These are phyloP conservation scores for Naganishia liquefaciens DNA, from an alignment of 1,284 basidiomycete genomes.

Conservation along the genomic window DNA sequence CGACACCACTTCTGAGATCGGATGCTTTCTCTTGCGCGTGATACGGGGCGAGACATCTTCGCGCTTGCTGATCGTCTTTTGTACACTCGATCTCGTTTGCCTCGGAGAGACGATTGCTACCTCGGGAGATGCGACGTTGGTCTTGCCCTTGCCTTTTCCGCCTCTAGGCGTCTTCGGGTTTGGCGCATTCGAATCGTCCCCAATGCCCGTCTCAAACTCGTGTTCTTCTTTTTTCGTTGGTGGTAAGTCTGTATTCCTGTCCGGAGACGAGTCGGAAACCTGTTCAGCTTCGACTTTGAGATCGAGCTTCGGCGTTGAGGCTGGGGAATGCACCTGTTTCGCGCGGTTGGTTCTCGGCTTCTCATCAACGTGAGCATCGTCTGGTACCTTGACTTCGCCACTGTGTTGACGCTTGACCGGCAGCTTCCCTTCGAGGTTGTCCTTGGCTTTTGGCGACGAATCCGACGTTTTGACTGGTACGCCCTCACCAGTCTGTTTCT, in stretches of 20 bases:
- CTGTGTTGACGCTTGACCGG: neutral
- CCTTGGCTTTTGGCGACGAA: constrained; percentile 5
- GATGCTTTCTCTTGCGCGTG: neutral
- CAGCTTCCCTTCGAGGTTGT: neutral
- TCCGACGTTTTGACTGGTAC: constrained; percentile 1
- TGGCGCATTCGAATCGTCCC: constrained; percentile 42
- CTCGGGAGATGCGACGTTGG: neutral
- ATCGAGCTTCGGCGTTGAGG: neutral
- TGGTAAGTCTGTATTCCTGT: neutral
- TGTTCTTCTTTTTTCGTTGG: constrained; percentile 27
- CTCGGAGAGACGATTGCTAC: neutral
- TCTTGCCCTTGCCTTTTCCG: neutral
- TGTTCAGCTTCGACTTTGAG: constrained; percentile 24
- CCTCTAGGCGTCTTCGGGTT: neutral
- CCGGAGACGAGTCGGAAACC: neutral
- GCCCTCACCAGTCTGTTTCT: constrained; percentile 58
- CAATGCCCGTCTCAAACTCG: constrained; percentile 39
- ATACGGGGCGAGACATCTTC: neutral
- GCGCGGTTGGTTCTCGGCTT: constrained; percentile 9
- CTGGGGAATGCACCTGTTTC: constrained; percentile 24
- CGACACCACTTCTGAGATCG: neutral
- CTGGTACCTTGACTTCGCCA: neutral
- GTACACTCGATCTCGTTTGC: constrained; percentile 9
- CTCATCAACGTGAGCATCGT: neutral
- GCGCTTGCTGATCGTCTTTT: neutral